These are phyloP conservation scores for Camellia lanceoleosa DNA, from an alignment of 148 eudicot genomes.

Conservation along the genomic window DNA sequence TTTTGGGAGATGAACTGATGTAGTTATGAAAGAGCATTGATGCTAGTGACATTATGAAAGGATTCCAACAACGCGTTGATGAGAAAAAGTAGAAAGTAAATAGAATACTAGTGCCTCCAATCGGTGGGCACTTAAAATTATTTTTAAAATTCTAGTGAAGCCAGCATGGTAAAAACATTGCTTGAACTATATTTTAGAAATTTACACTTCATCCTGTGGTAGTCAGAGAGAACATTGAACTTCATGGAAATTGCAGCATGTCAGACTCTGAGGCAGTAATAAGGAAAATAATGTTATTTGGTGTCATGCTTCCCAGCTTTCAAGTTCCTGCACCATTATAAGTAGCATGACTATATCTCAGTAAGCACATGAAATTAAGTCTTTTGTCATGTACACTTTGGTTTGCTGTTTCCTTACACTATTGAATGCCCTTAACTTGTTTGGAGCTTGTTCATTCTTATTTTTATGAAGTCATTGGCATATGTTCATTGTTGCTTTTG, in stretches of 20 bases:
- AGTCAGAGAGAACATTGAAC: background rate
- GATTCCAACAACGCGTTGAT: background rate
- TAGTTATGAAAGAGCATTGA: too few species aligned
- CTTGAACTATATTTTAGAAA: background rate
- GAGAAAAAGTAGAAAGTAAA: background rate
- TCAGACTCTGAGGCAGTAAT: background rate
- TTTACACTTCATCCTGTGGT: background rate
- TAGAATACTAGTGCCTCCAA: background rate
- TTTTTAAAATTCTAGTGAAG: background rate
- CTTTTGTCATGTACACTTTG: background rate
- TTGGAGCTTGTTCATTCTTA: background rate
- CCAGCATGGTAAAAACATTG: background rate
- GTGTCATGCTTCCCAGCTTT: slow-evolving; percentile 7
- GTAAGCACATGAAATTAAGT: slow-evolving; percentile 4
- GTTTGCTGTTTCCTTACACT: background rate
- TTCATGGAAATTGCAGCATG: background rate
- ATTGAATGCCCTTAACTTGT: background rate
- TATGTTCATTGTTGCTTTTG: background rate
- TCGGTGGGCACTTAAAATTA: background rate
- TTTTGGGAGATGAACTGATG: background rate
- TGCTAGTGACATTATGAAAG: background rate
- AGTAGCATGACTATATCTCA: background rate
- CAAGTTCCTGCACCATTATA: background rate
- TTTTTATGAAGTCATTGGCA: background rate
- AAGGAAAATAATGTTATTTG: background rate